Conservation (phyloP, 1,284 basidiomycete species). For the Trametes hirsuta region DNA sequence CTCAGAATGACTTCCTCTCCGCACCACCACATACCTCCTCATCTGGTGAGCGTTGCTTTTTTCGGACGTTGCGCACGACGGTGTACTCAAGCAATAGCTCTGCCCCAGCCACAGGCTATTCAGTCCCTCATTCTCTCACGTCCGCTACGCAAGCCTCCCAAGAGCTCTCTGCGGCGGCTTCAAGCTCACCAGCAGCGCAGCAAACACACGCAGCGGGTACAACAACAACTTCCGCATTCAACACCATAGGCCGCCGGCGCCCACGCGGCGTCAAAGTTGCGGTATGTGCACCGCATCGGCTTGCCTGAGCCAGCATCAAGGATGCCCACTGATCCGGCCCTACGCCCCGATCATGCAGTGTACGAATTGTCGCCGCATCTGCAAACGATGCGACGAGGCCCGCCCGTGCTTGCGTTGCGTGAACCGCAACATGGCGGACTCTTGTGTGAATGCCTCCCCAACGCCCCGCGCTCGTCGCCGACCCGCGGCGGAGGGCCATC, state of each 20-base stretch:
- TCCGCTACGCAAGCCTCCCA: neutral
- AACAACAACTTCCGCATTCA: neutral
- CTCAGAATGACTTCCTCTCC: no score
- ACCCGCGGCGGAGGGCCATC: neutral
- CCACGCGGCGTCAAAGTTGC: constrained; percentile 21
- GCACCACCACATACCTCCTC: no score
- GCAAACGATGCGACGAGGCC: constrained; percentile 23
- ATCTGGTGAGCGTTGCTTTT: no score
- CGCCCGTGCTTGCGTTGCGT: constrained; percentile 19
- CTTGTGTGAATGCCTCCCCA: constrained; percentile 16
- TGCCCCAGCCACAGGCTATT: no score
- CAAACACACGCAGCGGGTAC: neutral
- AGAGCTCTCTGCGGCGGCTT: no score
- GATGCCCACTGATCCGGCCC: neutral
- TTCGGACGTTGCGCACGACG: no score
- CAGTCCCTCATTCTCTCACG: neutral
- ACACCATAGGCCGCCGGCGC: constrained; percentile 4
- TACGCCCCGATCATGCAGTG: constrained; percentile 5
- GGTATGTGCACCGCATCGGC: constrained; percentile 2
- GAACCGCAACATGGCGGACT: constrained; percentile 1
- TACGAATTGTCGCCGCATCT: constrained; percentile 18
- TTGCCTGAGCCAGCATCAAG: neutral
- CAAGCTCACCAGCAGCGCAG: no score
- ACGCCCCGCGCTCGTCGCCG: constrained; percentile 4
- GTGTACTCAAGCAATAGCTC: no score